phyloP scores from a whole-genome alignment of 208 protist species.

The Wallacemonas sp. region DNA sequence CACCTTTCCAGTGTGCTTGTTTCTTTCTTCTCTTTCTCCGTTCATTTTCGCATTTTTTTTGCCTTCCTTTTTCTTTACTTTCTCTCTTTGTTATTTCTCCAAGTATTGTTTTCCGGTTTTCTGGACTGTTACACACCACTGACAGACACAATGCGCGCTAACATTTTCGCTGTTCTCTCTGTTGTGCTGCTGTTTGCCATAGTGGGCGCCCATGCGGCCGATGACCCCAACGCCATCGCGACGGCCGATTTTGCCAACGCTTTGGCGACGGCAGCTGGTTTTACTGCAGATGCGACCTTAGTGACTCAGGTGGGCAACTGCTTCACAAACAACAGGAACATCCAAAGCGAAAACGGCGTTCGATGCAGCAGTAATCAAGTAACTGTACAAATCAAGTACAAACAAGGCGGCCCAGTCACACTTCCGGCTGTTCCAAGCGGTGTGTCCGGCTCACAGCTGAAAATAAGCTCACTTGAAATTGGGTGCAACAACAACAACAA shows the following conservation, averaged over 20 bases:
- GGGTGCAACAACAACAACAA: not conserved
- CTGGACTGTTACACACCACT: no score
- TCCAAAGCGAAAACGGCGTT: not conserved
- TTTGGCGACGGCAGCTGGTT: not conserved
- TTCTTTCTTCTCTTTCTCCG: not conserved
- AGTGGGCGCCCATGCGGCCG: not conserved
- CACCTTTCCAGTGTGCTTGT: not conserved
- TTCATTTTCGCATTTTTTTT: not conserved
- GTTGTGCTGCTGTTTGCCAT: not conserved
- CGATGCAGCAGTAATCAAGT: not conserved
- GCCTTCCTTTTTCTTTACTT: slow-evolving; percentile 1
- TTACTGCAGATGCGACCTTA: no score
- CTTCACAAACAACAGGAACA: not conserved
- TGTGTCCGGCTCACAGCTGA: not conserved
- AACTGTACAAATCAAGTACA: not conserved
- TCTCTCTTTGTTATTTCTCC: not conserved
- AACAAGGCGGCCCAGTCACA: not conserved
- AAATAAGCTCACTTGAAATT: not conserved
- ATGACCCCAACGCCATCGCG: not conserved
- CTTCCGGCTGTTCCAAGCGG: not conserved
- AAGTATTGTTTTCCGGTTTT: not conserved
- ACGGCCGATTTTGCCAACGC: not conserved
- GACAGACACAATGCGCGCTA: not conserved
- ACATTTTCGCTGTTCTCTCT: not conserved
- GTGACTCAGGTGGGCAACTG: not conserved